Base-by-base conservation (phyloP, 148 eudicot genomes). In the Persicaria maculosa region DNA sequence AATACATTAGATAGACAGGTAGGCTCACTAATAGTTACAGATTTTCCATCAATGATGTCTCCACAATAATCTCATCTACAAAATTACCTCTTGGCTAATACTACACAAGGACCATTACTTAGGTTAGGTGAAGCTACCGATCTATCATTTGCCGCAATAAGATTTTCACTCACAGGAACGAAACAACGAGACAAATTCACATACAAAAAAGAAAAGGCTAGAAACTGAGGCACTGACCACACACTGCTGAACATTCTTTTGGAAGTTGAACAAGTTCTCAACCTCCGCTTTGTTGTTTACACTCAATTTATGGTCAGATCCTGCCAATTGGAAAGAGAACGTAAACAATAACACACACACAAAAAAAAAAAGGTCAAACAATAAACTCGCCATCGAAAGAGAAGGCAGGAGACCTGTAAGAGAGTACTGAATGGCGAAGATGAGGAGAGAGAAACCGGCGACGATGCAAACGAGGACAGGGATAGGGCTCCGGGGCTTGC, bases 221-320 rank as follows among this genome's bases (percentile, higher is more conserved):
- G n/a, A 25, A 43, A 19, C 2, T 45, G 50, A 11, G 9, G 19
- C 14, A 74, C 91, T 76, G 57, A 93, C 97, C 84, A 91, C 93
- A 80, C 98, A 94, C 77, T 90, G 96, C 80, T 91, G 88, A 74
- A 94, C 86, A 72, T 50, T 83, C 68, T 72, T 82, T 75, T 94
- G 98, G 64, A 94, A 94, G 74, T 79, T 76, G 3, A 85, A 84
- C 68, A 94, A 84, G 58, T 83, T 82, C 74, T 71, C 81, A 71
- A 86, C 72, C 58, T 87, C 80, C 77, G 73, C 73, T 47, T 11
- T 73, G 52, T 77, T 79, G 43, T 79, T 74, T 44, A 64, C 50
- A 54, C 64, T 47, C 22, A 79, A 7, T 77, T 77, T 76, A 71
- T 53, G 64, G 25, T 77, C 46, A 6, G 36, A 50, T 68, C 89